Evolutionary conservation across 2,329 filamentous ascomycete species (phyloP).

Genomic region (Fusarium stilboides): DNA sequence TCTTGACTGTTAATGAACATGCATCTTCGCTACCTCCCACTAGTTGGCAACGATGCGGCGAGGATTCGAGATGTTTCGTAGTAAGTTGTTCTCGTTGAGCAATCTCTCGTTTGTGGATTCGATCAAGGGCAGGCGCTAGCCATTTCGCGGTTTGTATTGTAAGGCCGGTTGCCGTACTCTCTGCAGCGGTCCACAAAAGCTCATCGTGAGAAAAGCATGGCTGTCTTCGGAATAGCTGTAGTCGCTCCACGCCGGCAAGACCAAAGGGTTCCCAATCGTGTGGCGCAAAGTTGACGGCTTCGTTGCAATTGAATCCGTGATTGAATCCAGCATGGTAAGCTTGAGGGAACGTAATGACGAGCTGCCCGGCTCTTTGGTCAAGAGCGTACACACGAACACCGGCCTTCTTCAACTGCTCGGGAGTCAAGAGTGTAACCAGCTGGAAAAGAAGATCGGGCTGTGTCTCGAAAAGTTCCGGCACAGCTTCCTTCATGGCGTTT

Average conservation of each 20-base stretch:
- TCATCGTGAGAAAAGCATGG: slow-evolving; percentile 99
- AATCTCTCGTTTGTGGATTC: slow-evolving; percentile 82
- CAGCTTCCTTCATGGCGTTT: slow-evolving; percentile 92
- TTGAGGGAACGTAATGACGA: slow-evolving; percentile 96
- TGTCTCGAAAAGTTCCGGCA: slow-evolving; percentile 96
- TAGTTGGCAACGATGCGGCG: slow-evolving; percentile 67
- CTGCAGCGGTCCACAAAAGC: slow-evolving; percentile 89
- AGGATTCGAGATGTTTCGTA: slow-evolving; percentile 71
- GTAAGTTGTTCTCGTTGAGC: slow-evolving; percentile 78
- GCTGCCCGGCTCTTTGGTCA: slow-evolving; percentile 96
- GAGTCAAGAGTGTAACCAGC: slow-evolving; percentile 94
- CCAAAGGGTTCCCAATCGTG: slow-evolving; percentile 96
- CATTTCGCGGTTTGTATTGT: slow-evolving; percentile 94
- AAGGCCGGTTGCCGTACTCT: slow-evolving; percentile 74
- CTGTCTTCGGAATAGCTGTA: slow-evolving; percentile 90
- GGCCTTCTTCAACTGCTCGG: slow-evolving; percentile 92
- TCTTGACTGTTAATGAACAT: slow-evolving; percentile 73
- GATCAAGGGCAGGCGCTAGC: slow-evolving; percentile 88
- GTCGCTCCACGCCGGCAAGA: slow-evolving; percentile 84
- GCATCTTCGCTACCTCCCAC: slow-evolving; percentile 62
- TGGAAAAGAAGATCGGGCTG: slow-evolving; percentile 97
- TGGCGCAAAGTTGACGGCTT: slow-evolving; percentile 98
- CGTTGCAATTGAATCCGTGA: slow-evolving; percentile 98
- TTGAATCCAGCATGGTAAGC: slow-evolving; percentile 99
- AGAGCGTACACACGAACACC: slow-evolving; percentile 93